Percentiles rank a stretch among this genome's conserved stretches.
Evolutionary conservation across 768 basidiomycete genomes (phyloP).

Genomic region (Hypsizygus marmoreus): DNA sequence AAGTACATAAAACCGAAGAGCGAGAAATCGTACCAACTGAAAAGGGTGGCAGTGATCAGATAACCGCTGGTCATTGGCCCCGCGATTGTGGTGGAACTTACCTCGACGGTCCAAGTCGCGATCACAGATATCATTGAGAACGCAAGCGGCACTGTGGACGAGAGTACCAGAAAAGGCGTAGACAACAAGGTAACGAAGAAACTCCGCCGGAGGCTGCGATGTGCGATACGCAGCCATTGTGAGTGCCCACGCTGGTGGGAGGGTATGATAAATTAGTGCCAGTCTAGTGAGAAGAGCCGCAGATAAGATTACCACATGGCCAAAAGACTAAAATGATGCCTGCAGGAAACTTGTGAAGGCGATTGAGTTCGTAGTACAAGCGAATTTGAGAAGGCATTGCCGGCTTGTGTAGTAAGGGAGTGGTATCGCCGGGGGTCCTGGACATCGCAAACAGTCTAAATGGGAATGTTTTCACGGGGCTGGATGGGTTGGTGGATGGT

Average conservation of each 20-base stretch:
- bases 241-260: slow-evolving; percentile 10
- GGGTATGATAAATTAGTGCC: not conserved
- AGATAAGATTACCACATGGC: slow-evolving; percentile 5
- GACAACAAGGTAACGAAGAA: not conserved
- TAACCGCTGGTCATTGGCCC: too few relatives aligned
- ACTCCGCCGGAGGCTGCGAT: not conserved
- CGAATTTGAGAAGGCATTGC: not conserved
- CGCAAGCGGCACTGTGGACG: slow-evolving; percentile 11
- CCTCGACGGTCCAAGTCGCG: slow-evolving; percentile 8
- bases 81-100: not conserved
- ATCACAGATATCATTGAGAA: slow-evolving; percentile 12
- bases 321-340: slow-evolving; percentile 9
- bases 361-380: slow-evolving; percentile 7
- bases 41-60: too few relatives aligned
- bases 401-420: too few relatives aligned
- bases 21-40: slow-evolving; percentile 1
- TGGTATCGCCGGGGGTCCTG: too few relatives aligned
- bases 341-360: slow-evolving; percentile 11
- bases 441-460: too few relatives aligned
- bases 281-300: not conserved
- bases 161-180: slow-evolving; percentile 7
- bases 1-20: not conserved
- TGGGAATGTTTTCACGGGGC: too few relatives aligned
- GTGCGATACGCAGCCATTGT: slow-evolving; percentile 6
- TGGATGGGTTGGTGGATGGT: too few relatives aligned